Conservation (phyloP, 352 stramenopile species). For the Phytophthora vignae region DNA sequence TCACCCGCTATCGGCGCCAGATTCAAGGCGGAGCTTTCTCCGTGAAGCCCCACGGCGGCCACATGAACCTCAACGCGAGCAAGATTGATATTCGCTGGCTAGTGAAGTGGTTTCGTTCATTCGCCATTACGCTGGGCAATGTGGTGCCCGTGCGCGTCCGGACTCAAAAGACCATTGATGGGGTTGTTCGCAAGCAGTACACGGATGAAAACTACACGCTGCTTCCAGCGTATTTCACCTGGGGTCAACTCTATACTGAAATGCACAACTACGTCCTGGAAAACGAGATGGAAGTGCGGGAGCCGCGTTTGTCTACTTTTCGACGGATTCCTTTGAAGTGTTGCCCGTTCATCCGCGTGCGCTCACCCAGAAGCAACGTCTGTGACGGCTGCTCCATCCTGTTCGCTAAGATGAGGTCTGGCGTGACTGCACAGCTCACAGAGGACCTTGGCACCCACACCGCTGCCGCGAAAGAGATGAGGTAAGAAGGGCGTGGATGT, state of each 20-base stretch:
- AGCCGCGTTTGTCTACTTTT: slow-evolving; percentile 5
- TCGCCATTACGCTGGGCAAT: too few relatives aligned
- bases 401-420: background rate
- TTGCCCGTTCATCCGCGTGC: slow-evolving; percentile 8
- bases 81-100: too few relatives aligned
- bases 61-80: slow-evolving; percentile 2
- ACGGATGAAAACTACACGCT: too few relatives aligned
- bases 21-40: slow-evolving; percentile 4
- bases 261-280: too few relatives aligned
- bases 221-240: too few relatives aligned
- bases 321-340: background rate
- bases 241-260: too few relatives aligned
- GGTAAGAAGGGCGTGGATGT: background rate
- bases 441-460: slow-evolving; percentile 6
- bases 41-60: background rate
- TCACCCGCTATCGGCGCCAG: slow-evolving; percentile 8
- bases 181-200: too few relatives aligned
- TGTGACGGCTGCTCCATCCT: slow-evolving; percentile 17
- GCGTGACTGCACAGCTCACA: too few relatives aligned
- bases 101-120: too few relatives aligned
- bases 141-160: too few relatives aligned
- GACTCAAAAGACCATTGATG: too few relatives aligned
- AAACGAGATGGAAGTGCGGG: background rate
- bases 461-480: background rate
- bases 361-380: slow-evolving; percentile 19